Conservation (phyloP, 257 asterid species). For the Ballota nigra region DNA sequence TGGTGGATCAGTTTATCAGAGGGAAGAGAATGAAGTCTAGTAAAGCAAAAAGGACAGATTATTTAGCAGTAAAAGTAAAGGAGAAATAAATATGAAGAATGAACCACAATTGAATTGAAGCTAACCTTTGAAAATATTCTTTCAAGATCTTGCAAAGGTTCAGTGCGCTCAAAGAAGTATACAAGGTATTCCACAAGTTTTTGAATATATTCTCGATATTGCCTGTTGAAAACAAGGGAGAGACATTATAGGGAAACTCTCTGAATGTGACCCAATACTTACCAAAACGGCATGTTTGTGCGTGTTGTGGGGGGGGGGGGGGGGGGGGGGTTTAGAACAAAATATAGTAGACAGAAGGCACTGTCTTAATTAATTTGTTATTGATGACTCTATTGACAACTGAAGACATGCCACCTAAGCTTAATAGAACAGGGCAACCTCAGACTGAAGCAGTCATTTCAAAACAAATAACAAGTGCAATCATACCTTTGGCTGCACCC, state of each 20-base stretch:
- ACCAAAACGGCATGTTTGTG: too few relatives aligned
- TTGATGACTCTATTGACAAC: too few relatives aligned
- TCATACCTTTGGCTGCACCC: background rate
- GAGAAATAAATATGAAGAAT: background rate
- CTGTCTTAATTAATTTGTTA: too few relatives aligned
- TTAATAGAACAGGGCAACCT: too few relatives aligned
- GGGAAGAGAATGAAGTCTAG: constrained; percentile 5
- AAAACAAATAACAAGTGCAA: too few relatives aligned
- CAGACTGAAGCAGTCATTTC: too few relatives aligned
- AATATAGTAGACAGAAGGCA: too few relatives aligned
- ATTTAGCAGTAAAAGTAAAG: constrained; percentile 15
- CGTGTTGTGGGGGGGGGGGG: too few relatives aligned
- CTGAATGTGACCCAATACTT: too few relatives aligned
- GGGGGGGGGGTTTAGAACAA: too few relatives aligned
- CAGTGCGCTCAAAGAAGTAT: constrained; percentile 74
- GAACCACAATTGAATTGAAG: constrained; percentile 12
- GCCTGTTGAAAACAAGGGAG: constrained; percentile 52
- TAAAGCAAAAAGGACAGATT: background rate
- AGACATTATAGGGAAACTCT: background rate
- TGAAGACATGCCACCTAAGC: too few relatives aligned
- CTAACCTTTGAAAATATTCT: constrained; percentile 80
- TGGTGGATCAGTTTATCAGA: constrained; percentile 1
- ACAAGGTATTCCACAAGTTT: constrained; percentile 78
- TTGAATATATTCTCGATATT: constrained; percentile 69
- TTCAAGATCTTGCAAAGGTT: constrained; percentile 86